Evolutionary conservation across 495 filamentous ascomycete species (phyloP).

Genomic region (Cryomyces minteri): DNA sequence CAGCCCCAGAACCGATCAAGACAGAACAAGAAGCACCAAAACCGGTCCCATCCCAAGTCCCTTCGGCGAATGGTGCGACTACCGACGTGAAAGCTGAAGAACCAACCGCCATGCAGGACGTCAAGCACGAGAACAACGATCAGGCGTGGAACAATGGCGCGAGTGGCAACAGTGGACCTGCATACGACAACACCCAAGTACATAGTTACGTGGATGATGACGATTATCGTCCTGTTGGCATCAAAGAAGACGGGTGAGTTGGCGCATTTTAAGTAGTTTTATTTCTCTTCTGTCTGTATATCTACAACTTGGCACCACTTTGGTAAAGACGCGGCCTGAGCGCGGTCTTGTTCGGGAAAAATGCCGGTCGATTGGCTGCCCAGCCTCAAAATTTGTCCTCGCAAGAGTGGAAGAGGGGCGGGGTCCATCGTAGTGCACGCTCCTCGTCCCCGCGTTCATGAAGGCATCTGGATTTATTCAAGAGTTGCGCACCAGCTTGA

Average conservation of each 20-base stretch:
- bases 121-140: not conserved
- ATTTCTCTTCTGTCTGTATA: not conserved
- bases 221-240: slow-evolving; percentile 31
- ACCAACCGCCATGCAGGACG: not conserved
- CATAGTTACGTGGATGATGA: slow-evolving; percentile 23
- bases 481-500: too few relatives aligned
- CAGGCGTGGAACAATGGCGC: slow-evolving; percentile 15
- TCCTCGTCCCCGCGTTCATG: too few relatives aligned
- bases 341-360: too few relatives aligned
- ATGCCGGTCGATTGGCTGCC: too few relatives aligned
- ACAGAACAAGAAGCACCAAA: not conserved
- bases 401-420: too few relatives aligned
- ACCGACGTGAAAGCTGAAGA: not conserved
- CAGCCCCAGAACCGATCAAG: slow-evolving; percentile 4
- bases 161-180: slow-evolving; percentile 12
- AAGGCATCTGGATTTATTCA: too few relatives aligned
- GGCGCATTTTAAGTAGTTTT: not conserved
- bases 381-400: too few relatives aligned
- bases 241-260: slow-evolving; percentile 99
- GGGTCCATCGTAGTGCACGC: too few relatives aligned
- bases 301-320: not conserved
- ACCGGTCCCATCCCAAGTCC: not conserved
- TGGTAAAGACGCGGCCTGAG: too few relatives aligned
- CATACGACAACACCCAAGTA: not conserved
- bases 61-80: not conserved